Base-by-base conservation (phyloP, 371 early-diverging fungal species). In the Zychaea mexicana region DNA sequence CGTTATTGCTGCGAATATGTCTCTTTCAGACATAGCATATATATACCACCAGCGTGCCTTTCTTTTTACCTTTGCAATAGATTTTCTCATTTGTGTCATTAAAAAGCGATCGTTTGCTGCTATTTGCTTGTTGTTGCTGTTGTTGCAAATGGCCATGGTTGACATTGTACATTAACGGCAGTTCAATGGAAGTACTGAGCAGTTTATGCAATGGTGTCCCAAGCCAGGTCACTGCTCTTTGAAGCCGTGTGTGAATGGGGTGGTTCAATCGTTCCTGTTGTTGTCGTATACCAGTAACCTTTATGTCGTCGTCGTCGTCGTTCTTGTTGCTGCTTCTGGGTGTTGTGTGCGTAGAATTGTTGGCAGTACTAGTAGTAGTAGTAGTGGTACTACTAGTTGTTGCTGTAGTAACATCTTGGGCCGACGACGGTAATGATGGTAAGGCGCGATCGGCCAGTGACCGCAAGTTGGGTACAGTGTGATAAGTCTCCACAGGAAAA, bases 181-280 rank as follows among this genome's bases (percentile, higher is more conserved):
- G 8, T 13, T 38, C 59, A 4, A 28, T 30, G 2, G 28, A n/a
- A 9, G 36, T 33, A 22, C 13, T 19, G 8, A 62, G 31, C 6
- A 62, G 19, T 47, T 56, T 63, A 15, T 54, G 42, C 3, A 63
- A 32, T 0, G 64, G 64, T 8, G 28, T 55, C 3, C 64, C 64
- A 21, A 63, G 47, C 64, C 64, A 63, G 27, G 64, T 63, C 12
- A 58, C 45, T 1, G 59, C 59, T 28, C 31, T 39, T 42, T 21
- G 65, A 27, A 53, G 36, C 6, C 54, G 7, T 32, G 45, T 24
- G 10, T 36, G 53, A 49, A 49, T 49, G 4, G 19, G 49, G 3
- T n/a, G 49, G 24, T 49, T 49, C 8, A 49, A 24, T 3, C 22
- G 49, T 24, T 19, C 22, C 15, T 42, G 42, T 42, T 42, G 42